Conservation (phyloP, 441 rosid genomes). For the Geranium incanum region DNA sequence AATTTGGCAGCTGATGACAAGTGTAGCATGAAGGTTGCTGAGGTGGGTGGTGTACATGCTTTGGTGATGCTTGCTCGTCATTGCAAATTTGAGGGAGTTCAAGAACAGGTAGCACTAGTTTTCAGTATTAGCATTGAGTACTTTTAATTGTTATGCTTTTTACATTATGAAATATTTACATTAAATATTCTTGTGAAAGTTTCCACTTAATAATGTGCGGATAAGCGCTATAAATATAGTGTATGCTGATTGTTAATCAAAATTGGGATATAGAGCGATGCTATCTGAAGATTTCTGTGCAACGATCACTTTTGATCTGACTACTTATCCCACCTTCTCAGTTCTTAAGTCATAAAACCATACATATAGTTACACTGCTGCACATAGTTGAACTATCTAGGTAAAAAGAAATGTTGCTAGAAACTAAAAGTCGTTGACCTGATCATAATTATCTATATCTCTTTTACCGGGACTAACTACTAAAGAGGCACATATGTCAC, state of each 20-base stretch:
- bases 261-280: neutral
- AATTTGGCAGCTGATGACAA: slow-evolving; percentile 97
- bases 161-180: neutral
- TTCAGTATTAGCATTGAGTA: neutral
- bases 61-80: slow-evolving; percentile 85
- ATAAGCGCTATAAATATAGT: too few species aligned
- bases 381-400: too few species aligned
- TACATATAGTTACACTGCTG: too few species aligned
- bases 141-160: neutral
- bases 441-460: too few species aligned
- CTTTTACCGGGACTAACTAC: too few species aligned
- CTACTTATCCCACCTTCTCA: neutral
- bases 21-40: slow-evolving; percentile 88
- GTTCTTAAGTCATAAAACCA: neutral
- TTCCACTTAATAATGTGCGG: neutral
- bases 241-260: neutral
- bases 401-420: too few species aligned
- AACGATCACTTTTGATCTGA: neutral
- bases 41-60: slow-evolving; percentile 86
- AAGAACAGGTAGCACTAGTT: slow-evolving; percentile 63
- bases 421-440: too few species aligned
- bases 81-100: slow-evolving; percentile 92
- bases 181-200: neutral
- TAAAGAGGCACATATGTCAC: too few species aligned
- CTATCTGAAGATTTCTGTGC: neutral